Base-by-base conservation (phyloP, 805 yeast genomes). In the Saturnispora zaruensis region DNA sequence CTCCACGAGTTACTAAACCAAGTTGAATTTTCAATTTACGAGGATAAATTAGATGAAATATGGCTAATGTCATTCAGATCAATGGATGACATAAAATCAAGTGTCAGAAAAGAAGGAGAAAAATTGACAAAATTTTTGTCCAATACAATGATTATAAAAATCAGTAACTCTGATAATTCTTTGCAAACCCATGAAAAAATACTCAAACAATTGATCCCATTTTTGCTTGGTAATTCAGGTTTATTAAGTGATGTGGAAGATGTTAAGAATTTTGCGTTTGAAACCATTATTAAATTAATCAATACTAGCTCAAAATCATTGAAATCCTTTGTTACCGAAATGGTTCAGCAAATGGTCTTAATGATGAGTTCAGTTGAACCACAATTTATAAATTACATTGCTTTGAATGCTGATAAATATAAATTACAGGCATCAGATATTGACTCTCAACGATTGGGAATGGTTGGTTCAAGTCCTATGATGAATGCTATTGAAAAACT, bases 81-180 rank as follows among this genome's bases (percentile, higher is more conserved):
- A 0, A 78, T 91, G 77, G 99, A 91, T 67, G 98, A 91, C 68
- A 87, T 91, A 52, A 93, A 93, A 64, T 96, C 87, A 34, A 85
- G 95, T 66, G 96, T 93, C 3, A 73, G 97, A 46, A 78, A 77
- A 51, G 95, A 87, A 43, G 97, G 95, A 8, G 67, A 74, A 37
- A 76, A 75, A 33, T 68, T 93, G 36, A 79, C 95, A 0, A 78
- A 81, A 53, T 73, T 76, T 8, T 71, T 90, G 25, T 79, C 95
- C 0, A 74, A 80, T 16, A 72, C 77, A 4, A 68, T 88, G 56
- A 79, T 82, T 3, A 72, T 79, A 38, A 72, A 77, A 23, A 73
- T 85, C 14, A 81, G 78, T 42, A 66, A 70, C 16, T 76, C 75
- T 0, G 61, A 76, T 0, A 65, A 65, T 5, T 69, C 70, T 38